Base-by-base conservation (phyloP, 345 rosid species). In the Carallia pectinifolia region DNA sequence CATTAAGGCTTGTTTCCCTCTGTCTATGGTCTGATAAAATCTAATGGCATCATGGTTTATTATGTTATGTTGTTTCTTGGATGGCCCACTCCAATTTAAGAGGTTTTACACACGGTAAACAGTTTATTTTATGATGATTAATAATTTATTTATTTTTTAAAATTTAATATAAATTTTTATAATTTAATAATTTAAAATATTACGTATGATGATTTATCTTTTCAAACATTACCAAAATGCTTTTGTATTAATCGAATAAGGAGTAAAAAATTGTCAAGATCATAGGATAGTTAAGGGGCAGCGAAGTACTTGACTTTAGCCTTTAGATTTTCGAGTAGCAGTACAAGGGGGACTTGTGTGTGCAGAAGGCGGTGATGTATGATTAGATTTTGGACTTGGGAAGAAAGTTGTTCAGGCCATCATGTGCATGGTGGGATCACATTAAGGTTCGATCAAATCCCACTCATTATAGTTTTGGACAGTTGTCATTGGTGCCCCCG, bases 401-500 rank as follows among this genome's bases (percentile, higher is more conserved):
- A 61, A 9, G 44, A 40, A 50, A 56, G 27, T 60, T 65, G 67
- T 61, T 53, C 9, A 15, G 16, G 31, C 50, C 8, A 27, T 1
- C 73, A 53, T 60, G 67, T 56, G 65, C 56, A 27, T 65, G 72
- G 70, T 39, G 47, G 50, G 47, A 44, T 44, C 48, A 44, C 9
- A 44, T 1, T 44, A 10, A 44, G 15, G 48, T 44, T 44, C 15
- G 48, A 44, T 74, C 72, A 64, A 44, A 72, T 80, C 75, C 58
- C 64, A 44, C 17, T 44, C 50, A 44, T 44, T 44, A 15, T 56
- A 61, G 72, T 71, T 65, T 79, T 79, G 78, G 74, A 74, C 64
- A 71, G 73, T 78, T 78, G 64, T 44, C 75, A 77, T 68, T 73
- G 64, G 48, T 31, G 48, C 53, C 67, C 71, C 68, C 6, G 13